Conservation (phyloP, 2,329 filamentous ascomycete genomes). For the Exophiala calicioides region DNA sequence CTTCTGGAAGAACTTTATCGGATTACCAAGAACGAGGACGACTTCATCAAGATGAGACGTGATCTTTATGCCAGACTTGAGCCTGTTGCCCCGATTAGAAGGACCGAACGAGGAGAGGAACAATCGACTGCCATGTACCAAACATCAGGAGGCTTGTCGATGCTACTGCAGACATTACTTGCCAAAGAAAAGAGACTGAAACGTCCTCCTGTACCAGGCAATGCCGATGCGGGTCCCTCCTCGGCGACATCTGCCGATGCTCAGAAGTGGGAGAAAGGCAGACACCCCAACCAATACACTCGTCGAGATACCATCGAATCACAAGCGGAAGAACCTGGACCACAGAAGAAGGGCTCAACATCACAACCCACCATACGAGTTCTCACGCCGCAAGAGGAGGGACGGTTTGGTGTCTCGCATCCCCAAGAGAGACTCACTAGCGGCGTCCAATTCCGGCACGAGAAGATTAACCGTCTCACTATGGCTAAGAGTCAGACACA, state of each 20-base stretch:
- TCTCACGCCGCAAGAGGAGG: constrained; percentile 73
- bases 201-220: constrained; percentile 68
- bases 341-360: constrained; percentile 41
- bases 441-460: constrained; percentile 84
- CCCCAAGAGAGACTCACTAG: constrained; percentile 81
- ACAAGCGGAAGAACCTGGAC: constrained; percentile 32
- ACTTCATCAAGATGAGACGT: constrained; percentile 81
- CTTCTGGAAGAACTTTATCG: constrained; percentile 87
- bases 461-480: constrained; percentile 51
- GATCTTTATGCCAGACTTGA: constrained; percentile 87
- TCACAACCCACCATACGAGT: constrained; percentile 62
- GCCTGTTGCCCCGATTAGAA: constrained; percentile 69
- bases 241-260: constrained; percentile 39
- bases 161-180: constrained; percentile 79
- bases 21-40: constrained; percentile 82
- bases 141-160: constrained; percentile 75
- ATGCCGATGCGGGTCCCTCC: constrained; percentile 55
- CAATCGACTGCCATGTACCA: constrained; percentile 64
- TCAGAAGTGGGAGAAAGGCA: constrained; percentile 22
- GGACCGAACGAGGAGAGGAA: constrained; percentile 51
- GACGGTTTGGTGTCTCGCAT: constrained; percentile 78
- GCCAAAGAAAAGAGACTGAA: constrained; percentile 87
- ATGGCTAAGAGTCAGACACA: constrained; percentile 54
- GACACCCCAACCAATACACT: constrained; percentile 34
- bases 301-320: constrained; percentile 31